Base-by-base conservation (phyloP, 306 rosid species). In the Prinsepia uniflora region DNA sequence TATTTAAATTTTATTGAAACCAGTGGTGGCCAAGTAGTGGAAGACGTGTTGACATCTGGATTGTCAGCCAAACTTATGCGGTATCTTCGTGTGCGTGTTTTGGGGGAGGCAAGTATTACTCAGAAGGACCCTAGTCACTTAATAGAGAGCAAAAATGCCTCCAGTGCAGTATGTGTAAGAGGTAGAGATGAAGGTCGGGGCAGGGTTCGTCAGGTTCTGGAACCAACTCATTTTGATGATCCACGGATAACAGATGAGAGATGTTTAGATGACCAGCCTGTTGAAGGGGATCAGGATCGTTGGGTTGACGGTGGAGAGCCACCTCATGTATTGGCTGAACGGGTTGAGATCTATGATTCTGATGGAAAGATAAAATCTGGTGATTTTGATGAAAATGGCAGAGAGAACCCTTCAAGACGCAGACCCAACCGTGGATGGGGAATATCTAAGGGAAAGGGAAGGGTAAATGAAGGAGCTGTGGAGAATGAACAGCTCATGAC, bases 21-120 rank as follows among this genome's bases (percentile, higher is more conserved):
- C 87, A 91, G 99, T 8, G 96, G 96, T 12, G 82, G 86, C 77
- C 85, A 80, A 75, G 79, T 95, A 48, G 93, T 95, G 57, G 97
- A 91, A 89, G 99, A 90, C 71, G 99, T 91, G 34, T 84, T 94
- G 85, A 87, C 96, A 10, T 89, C 96, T 71, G 91, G 97, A 58
- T 81, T 95, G 78, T 85, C 99, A 70, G 96, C 97, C 66, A 89
- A 91, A 84, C 96, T 95, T 59, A 95, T 95, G 99, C 97, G 90
- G 6, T 91, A 87, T 80, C 97, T 95, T 56, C 99, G 99, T 4
- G 67, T 86, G 50, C 89, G 96, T 9, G 87, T 91, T 74, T 80
- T 91, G 72, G 99, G 99, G 24, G 99, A 95, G 74, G 67, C 86
- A n/a, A 86, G 85, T 79, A 71, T 75, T 60, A 79, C 75, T 82